Evolutionary conservation across 2,329 filamentous ascomycete species (phyloP), one percentile per base, ranked within the genome.

Genomic region (Lasiodiplodia sp.): DNA sequence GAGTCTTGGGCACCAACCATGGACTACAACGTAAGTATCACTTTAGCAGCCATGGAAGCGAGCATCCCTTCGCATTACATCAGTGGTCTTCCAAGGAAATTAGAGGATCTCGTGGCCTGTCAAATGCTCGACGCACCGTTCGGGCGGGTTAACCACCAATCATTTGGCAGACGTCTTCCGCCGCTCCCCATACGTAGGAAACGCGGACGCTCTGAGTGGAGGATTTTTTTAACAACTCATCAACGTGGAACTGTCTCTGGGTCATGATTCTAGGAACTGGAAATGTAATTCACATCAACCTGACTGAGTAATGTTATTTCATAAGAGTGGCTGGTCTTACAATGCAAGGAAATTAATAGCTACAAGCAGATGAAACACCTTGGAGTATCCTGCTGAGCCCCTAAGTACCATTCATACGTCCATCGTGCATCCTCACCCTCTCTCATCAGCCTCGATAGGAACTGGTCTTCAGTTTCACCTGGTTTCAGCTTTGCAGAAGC

Each of bases 101-200:
- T 69, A 14, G n/a, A 52, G 37, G 66, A 70, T 16, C 37, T 72
- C 23, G 44, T 71, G 12, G 11, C 34, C 4, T 49, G 37, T 25
- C 71, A 72, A 55, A 44, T 51, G 38, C 52, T 72, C 47, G 3
- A 70, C 23, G 66, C 69, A 18, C 71, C 71, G 5, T 72, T 72
- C 49, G 71, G 71, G 44, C 58, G 44, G 31, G 28, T 49, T 25
- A 67, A 71, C 38, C 66, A 70, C 53, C 28, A 28, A 16, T 40
- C 14, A 11, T 31, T 40, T 7, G 68, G 69, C n/a, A 71, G 71
- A 38, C 18, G 60, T 21, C 38, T 71, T 18, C 70, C 70, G 51
- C n/a, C 47, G 12, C 21, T 69, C 14, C 67, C 67, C 2, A 2
- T 18, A 23, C 66, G 66, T 28, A 40, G 58, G 18, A 69, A 69